phyloP scores from a whole-genome alignment of 2,329 filamentous ascomycete genomes.

The Scytalidium lignicola region DNA sequence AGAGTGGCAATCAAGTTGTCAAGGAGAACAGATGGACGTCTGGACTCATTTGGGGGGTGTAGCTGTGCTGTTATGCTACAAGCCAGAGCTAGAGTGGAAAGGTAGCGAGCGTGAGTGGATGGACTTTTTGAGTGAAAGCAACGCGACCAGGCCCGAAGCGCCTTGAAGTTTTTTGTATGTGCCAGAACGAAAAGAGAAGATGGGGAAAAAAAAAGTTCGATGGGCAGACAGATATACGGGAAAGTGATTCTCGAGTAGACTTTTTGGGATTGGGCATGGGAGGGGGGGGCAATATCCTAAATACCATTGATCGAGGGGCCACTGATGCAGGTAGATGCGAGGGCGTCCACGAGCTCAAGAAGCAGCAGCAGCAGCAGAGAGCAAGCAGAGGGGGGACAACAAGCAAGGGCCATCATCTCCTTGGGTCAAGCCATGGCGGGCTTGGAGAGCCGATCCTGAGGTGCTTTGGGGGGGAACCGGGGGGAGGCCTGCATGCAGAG shows the following conservation, averaged over 20 bases:
- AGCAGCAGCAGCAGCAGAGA: neutral
- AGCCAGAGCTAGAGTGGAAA: neutral
- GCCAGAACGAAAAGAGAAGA: neutral
- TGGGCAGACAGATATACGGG: neutral
- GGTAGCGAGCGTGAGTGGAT: constrained; percentile 6
- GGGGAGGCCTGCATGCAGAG: too few relatives aligned
- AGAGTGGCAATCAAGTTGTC: neutral
- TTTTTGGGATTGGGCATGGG: neutral
- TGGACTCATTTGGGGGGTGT: too few relatives aligned
- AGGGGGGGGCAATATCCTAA: neutral
- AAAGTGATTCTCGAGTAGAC: neutral
- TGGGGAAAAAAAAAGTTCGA: neutral
- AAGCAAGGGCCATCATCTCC: neutral
- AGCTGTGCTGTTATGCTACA: too few relatives aligned
- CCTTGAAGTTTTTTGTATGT: neutral
- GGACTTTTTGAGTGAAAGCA: neutral
- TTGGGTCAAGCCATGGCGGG: neutral
- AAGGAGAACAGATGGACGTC: too few relatives aligned
- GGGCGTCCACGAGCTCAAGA: too few relatives aligned
- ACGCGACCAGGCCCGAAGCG: neutral
- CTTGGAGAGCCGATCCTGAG: neutral
- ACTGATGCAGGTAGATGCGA: too few relatives aligned
- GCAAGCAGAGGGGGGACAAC: neutral
- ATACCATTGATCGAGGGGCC: neutral
- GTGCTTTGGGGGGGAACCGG: neutral